Evolutionary conservation across 805 yeast genomes (phyloP).

Genomic region (Suhomyces prunicola): DNA sequence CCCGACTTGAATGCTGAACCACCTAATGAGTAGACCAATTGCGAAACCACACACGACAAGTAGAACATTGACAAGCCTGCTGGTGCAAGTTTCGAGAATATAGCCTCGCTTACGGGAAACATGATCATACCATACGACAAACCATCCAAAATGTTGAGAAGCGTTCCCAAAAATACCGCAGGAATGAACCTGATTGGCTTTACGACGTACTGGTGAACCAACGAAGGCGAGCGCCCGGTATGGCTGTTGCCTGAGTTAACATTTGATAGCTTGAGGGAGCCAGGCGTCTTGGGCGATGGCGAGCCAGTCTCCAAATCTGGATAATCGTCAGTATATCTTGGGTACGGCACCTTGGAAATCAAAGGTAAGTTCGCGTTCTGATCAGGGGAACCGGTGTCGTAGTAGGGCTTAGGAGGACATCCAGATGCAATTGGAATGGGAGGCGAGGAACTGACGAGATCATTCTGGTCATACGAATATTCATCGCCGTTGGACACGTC

Average conservation of each 20-base stretch:
- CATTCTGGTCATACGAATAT: constrained; percentile 1
- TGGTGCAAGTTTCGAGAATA: constrained; percentile 77
- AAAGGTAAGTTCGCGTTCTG: constrained; percentile 12
- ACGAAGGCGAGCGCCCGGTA: not conserved
- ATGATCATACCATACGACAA: constrained; percentile 96
- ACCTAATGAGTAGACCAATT: constrained; percentile 82
- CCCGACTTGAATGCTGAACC: constrained; percentile 87
- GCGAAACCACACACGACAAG: constrained; percentile 86
- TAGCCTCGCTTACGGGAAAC: constrained; percentile 83
- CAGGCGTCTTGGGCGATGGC: not conserved
- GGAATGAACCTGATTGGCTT: constrained; percentile 58
- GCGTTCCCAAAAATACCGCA: constrained; percentile 78
- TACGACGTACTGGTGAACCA: constrained; percentile 6
- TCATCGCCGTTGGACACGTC: constrained; percentile 6
- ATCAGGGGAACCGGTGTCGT: not conserved
- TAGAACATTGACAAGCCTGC: constrained; percentile 93
- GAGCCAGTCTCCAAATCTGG: constrained; percentile 10
- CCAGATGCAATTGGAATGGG: constrained; percentile 9
- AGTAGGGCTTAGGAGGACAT: not conserved
- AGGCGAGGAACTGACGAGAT: constrained; percentile 1
- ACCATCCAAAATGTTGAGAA: constrained; percentile 87
- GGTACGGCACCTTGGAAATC: constrained; percentile 7
- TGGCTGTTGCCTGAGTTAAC: not conserved
- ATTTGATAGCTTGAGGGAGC: not conserved
- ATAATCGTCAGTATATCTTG: constrained; percentile 4